phyloP scores from a whole-genome alignment of 345 rosid species.

The Salix purpurea region DNA sequence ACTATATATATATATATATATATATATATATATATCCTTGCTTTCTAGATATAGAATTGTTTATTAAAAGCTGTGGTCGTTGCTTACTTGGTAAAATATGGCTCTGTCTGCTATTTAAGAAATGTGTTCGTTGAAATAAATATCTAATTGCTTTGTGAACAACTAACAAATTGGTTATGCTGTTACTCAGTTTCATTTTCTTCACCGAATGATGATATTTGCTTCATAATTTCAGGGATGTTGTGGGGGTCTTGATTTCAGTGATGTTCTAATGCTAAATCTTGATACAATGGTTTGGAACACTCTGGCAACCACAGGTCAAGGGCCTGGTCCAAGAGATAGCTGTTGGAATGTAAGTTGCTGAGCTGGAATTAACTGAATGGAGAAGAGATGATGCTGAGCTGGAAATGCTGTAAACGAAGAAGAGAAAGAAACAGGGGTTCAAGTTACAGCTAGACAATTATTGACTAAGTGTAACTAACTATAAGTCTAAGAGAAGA shows the following conservation, averaged over 20 bases:
- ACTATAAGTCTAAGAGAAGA: no score
- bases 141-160: not conserved
- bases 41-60: constrained; percentile 34
- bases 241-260: constrained; percentile 66
- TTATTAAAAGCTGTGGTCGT: not conserved
- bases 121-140: not conserved
- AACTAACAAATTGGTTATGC: not conserved
- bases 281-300: constrained; percentile 52
- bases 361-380: no score
- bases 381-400: no score
- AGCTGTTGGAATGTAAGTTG: no score
- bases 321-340: constrained; percentile 72
- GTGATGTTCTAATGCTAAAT: constrained; percentile 57
- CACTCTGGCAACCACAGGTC: constrained; percentile 48
- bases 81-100: not conserved
- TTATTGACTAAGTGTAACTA: no score
- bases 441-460: no score
- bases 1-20: not conserved
- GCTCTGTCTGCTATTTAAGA: not conserved
- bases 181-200: not conserved
- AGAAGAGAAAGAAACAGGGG: no score
- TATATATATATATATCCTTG: not conserved
- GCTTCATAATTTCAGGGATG: constrained; percentile 47
- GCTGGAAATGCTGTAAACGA: no score
- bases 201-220: not conserved